phyloP scores from a whole-genome alignment of 139 green algal genomes.

The Spirogloea muscicola region DNA sequence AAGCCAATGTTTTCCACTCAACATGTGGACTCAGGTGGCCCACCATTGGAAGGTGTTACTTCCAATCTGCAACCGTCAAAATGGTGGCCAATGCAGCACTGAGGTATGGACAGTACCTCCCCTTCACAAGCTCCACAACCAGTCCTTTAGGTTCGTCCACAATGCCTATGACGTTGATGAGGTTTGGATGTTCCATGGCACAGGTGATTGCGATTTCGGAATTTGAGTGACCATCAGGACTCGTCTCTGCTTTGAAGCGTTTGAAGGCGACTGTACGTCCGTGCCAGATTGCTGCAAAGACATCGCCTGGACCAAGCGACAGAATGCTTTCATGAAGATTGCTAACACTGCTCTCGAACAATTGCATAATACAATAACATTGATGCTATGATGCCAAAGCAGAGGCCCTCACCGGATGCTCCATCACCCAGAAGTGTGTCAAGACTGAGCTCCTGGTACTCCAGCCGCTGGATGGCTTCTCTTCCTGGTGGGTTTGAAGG shows the following conservation, averaged over 20 bases:
- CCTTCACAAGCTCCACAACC: constrained; percentile 59
- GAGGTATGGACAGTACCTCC: too few relatives aligned
- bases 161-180: constrained; percentile 60
- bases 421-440: constrained; percentile 68
- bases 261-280: constrained; percentile 68
- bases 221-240: constrained; percentile 50
- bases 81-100: too few relatives aligned
- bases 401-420: too few relatives aligned
- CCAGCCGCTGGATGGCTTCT: constrained; percentile 37
- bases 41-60: too few relatives aligned
- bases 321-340: too few relatives aligned
- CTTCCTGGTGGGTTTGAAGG: constrained; percentile 34
- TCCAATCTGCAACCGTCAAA: too few relatives aligned
- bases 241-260: constrained; percentile 61
- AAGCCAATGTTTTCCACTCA: too few relatives aligned
- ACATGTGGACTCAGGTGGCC: too few relatives aligned
- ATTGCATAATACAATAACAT: too few relatives aligned
- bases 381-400: too few relatives aligned
- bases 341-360: too few relatives aligned
- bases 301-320: constrained; percentile 27
- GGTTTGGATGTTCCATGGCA: constrained; percentile 58
- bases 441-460: constrained; percentile 52
- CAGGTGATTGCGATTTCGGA: constrained; percentile 72
- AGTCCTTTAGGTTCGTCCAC: constrained; percentile 39
- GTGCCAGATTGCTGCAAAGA: constrained; percentile 35